Conservation (phyloP, 306 rosid species). For the Castanea mollissima region DNA sequence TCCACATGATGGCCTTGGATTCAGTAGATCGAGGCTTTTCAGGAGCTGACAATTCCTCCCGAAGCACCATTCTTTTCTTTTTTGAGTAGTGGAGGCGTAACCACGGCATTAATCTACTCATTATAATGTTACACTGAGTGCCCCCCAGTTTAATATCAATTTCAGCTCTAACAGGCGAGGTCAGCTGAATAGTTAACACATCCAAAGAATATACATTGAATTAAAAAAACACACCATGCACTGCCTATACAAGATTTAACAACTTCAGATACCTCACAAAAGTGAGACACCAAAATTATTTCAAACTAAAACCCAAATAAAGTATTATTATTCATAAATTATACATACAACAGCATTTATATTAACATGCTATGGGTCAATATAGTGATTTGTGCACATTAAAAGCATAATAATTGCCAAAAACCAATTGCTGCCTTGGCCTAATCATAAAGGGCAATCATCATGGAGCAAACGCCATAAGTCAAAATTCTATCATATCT, state of each 20-base stretch:
- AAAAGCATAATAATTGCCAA: not conserved
- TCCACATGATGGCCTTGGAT: conserved; percentile 82
- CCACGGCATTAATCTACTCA: conserved; percentile 86
- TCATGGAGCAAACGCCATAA: too few relatives aligned
- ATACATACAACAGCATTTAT: not conserved
- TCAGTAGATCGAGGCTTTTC: conserved; percentile 59
- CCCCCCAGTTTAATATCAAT: conserved; percentile 93
- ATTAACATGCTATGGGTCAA: not conserved
- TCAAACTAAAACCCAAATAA: not conserved
- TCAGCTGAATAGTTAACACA: conserved; percentile 54
- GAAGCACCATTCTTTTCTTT: conserved; percentile 72
- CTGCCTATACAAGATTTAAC: not conserved
- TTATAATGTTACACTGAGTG: conserved; percentile 81
- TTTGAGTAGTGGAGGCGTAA: conserved; percentile 60
- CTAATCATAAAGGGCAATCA: too few relatives aligned
- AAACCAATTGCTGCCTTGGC: too few relatives aligned
- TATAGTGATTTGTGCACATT: not conserved
- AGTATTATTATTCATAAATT: not conserved
- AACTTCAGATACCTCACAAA: conserved; percentile 7
- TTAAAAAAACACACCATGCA: conserved; percentile 15
- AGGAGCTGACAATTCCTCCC: conserved; percentile 50
- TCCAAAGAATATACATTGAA: conserved; percentile 12
- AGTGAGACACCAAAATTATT: not conserved
- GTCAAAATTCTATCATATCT: too few relatives aligned
- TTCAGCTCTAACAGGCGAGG: conserved; percentile 80